Evolutionary conservation across 176 grass and related monocot species (phyloP), one percentile per base, ranked within the genome.

Genomic region (Alloteropsis semialata): DNA sequence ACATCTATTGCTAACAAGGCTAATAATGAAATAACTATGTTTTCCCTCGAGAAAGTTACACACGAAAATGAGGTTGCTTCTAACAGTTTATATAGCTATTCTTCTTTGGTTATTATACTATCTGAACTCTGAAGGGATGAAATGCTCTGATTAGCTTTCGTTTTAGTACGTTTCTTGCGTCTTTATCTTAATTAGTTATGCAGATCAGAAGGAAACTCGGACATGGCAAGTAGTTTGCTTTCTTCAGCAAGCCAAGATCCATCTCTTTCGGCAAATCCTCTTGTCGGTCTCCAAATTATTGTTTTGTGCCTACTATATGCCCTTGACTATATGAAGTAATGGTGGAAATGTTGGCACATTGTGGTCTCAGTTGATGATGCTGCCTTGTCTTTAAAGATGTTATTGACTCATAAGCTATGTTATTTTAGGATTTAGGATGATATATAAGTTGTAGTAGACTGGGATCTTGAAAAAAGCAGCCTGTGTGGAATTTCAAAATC

Each of bases 311-410:
- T 74, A 46, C 24, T 56, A 50, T 54, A 55, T 74, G 25, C 1
- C 62, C 12, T 24, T 72, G 65, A 54, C 33, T 12, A 39, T 17
- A 29, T 32, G 49, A 82, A 76, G 3, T 56, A 7, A 19, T n/a
- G 39, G 30, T 68, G 39, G 77, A 74, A 43, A 81, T 58, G 33
- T 4, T 81, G 62, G 41, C 54, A 76, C 61, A 32, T 46, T 28
- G 4, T 9, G 63, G 51, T 58, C 0, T 74, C 5, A 22, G 32
- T 17, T 41, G 60, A 61, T 51, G 32, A 72, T 76, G 42, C 1
- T 32, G 4, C 29, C 37, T 33, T 58, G 70, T 14, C 3, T 18
- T 11, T 5, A n/a, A 28, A 56, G 8, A 12, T 56, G 69, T 46
- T 58, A 36, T 64, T 51, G 21, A 29, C 54, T n/a, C n/a, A 57